Evolutionary conservation across 1,139 yeast genomes (phyloP), one percentile per base, ranked within the genome.

Genomic region (Yamadazyma aaseri): DNA sequence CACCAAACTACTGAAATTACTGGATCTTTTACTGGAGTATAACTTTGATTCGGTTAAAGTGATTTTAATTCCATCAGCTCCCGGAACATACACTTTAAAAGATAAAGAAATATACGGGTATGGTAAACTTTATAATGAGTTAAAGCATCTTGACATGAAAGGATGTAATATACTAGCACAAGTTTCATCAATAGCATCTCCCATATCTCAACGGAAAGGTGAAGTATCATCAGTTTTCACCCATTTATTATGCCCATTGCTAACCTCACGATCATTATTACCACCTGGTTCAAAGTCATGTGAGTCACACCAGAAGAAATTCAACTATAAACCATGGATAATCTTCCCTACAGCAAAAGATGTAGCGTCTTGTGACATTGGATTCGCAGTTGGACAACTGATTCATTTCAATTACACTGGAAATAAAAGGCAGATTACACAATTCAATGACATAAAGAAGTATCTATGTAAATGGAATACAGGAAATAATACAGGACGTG

Each of bases 111-210:
- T 49, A 0, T 76, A 69, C 46, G 87, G 87, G 0, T 75, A 72
- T 39, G 73, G 74, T 3, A 68, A 67, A 35, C 56, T 81, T n/a
- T 57, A 62, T 32, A 69, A 71, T 26, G 53, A 67, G 0, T 50
- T 79, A 6, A 46, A 53, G 24, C 41, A 64, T 15, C 60, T 65
- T 28, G 42, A 59, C 4, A 51, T 71, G 12, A 35, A 42, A 11
- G 40, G 32, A n/a, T 20, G 35, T 11, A 43, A 42, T 7, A 33
- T 40, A 1, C 49, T 76, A 5, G 71, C 81, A 0, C 86, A 81
- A 51, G 66, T 70, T 0, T 78, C 87, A 0, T 70, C 85, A 0
- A 74, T 82, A 13, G 80, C 86, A 1, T 71, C 73, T 3, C 80
- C 86, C 0, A 59, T 67, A 23, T 59, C 65, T 5, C 47, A 56